A percentile compares a stretch with the other conserved stretches of the same genome.
Conservation (phyloP, 495 filamentous ascomycete species). For the Chaetomidium leptoderma region DNA sequence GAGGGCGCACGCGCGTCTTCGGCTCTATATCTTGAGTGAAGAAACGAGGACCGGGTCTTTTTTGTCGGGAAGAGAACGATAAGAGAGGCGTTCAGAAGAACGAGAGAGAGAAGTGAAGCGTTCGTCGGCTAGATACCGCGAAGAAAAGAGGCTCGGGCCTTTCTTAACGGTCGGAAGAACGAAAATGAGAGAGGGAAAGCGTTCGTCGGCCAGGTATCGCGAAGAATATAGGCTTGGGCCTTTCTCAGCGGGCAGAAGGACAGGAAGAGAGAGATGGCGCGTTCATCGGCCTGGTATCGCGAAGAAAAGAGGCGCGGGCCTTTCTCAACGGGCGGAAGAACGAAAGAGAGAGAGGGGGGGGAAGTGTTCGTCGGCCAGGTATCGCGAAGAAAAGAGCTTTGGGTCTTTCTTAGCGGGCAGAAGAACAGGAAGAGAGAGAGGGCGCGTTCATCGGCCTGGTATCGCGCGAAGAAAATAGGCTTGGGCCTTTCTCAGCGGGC, state of each 20-base stretch:
- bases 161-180: too few relatives aligned
- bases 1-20: too few relatives aligned
- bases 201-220: too few relatives aligned
- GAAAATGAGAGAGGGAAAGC: too few relatives aligned
- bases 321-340: background rate
- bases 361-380: background rate
- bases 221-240: background rate
- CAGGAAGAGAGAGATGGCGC: background rate
- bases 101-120: too few relatives aligned
- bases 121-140: too few relatives aligned
- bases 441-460: background rate
- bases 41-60: background rate
- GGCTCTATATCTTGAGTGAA: too few relatives aligned
- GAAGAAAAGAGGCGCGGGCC: background rate
- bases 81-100: too few relatives aligned
- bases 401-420: background rate
- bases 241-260: background rate
- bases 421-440: background rate
- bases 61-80: background rate
- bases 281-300: background rate
- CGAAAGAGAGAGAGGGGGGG: background rate
- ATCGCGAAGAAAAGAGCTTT: background rate
- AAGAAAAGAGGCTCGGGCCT: background rate
- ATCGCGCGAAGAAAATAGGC: background rate
- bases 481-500: background rate